A percentile compares a stretch with the other conserved stretches of the same genome.
These are phyloP conservation scores for Cryptosporidium viatorum DNA, from an alignment of 169 alveolate species.

Conservation along the genomic window DNA sequence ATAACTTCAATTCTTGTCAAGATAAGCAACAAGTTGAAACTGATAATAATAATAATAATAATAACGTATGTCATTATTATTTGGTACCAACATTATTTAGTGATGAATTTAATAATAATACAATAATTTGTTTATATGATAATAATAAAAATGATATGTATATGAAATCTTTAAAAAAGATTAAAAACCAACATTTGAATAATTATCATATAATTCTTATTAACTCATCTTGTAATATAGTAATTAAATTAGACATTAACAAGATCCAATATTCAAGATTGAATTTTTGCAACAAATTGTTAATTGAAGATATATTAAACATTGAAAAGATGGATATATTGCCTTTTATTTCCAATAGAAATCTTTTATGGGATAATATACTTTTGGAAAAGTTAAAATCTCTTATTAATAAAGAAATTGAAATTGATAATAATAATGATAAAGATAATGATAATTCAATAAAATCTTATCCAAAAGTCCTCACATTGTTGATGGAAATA, in stretches of 20 bases:
- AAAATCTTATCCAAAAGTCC: neutral
- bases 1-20: neutral
- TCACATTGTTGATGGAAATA: conserved; percentile 29
- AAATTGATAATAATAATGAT: neutral
- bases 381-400: conserved; percentile 1
- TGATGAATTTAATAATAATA: conserved; percentile 33
- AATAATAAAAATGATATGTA: neutral
- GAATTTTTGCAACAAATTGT: neutral
- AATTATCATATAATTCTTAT: conserved; percentile 2
- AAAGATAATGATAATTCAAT: neutral
- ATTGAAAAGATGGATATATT: conserved; percentile 26
- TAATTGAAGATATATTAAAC: conserved; percentile 1
- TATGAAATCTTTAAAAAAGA: neutral
- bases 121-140: conserved; percentile 22
- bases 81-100: conserved; percentile 51
- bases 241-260: neutral
- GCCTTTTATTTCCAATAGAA: conserved; percentile 38
- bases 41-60: neutral
- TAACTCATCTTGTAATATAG: conserved; percentile 9
- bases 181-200: neutral
- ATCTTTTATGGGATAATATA: conserved; percentile 6
- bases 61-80: neutral
- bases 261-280: conserved; percentile 32
- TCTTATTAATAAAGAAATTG: conserved; percentile 6
- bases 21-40: neutral